Percentiles rank a stretch among this genome's conserved stretches.
Evolutionary conservation across 2,329 filamentous ascomycete species (phyloP).

Genomic region (Phyllosticta paracitricarpa): DNA sequence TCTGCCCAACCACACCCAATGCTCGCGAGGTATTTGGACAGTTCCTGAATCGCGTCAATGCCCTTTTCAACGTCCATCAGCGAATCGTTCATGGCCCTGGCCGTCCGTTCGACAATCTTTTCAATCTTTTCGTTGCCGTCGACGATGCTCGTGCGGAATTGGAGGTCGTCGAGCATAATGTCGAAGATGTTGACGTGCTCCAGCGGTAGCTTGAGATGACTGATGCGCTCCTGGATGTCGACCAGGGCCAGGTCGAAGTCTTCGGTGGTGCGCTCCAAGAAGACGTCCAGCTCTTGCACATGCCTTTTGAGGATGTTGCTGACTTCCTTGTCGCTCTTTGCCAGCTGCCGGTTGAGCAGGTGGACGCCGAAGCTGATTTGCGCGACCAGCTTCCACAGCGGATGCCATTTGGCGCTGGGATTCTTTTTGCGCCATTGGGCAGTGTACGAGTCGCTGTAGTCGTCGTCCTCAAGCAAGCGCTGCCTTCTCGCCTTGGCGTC

Average conservation of each 20-base stretch:
- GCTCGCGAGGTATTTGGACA: constrained; percentile 63
- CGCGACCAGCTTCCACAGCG: constrained; percentile 78
- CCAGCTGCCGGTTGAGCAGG: constrained; percentile 70
- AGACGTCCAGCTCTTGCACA: constrained; percentile 88
- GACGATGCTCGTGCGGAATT: constrained; percentile 72
- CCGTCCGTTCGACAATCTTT: constrained; percentile 74
- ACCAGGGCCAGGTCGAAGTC: constrained; percentile 69
- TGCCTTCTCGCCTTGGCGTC: constrained; percentile 55
- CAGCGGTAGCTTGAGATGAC: constrained; percentile 72
- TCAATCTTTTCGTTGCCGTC: constrained; percentile 87
- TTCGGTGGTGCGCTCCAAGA: constrained; percentile 75
- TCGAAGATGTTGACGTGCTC: constrained; percentile 76
- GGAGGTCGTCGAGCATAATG: constrained; percentile 73
- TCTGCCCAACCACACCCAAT: constrained; percentile 54
- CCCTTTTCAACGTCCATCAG: constrained; percentile 72
- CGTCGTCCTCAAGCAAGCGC: constrained; percentile 40
- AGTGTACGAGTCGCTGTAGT: constrained; percentile 61
- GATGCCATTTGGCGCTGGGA: constrained; percentile 68
- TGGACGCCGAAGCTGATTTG: constrained; percentile 94
- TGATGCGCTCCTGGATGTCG: constrained; percentile 72
- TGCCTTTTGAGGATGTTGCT: constrained; percentile 82
- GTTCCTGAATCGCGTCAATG: constrained; percentile 62
- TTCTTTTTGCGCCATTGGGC: constrained; percentile 63
- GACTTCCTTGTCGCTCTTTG: constrained; percentile 81
- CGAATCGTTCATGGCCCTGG: constrained; percentile 63